A percentile compares a stretch with the other conserved stretches of the same genome.
phyloP scores from a whole-genome alignment of 2,329 filamentous ascomycete species.

The Nannizziopsis barbatae region DNA sequence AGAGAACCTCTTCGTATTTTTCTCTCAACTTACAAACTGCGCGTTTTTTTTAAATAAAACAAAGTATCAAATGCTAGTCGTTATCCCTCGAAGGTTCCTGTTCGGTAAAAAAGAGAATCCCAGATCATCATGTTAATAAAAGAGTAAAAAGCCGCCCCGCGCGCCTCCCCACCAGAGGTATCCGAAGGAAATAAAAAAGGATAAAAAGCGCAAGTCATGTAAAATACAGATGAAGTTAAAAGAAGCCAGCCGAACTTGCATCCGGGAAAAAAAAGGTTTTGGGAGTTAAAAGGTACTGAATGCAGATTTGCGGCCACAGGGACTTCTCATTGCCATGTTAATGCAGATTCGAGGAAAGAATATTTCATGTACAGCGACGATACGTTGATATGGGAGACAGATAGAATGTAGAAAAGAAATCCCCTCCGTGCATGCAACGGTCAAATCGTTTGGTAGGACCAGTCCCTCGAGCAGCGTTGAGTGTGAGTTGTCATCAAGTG shows the following conservation, averaged over 20 bases:
- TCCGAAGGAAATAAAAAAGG: not conserved
- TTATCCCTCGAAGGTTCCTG: slow-evolving; percentile 3
- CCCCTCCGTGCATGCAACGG: not conserved
- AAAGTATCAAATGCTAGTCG: not conserved
- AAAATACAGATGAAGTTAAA: slow-evolving; percentile 6
- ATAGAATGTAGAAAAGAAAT: not conserved
- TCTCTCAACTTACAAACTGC: too few species aligned
- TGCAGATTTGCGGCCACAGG: not conserved
- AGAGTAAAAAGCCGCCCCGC: not conserved
- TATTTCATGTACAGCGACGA: slow-evolving; percentile 6
- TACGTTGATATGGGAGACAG: not conserved
- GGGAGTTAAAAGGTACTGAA: not conserved
- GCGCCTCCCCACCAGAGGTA: slow-evolving; percentile 4
- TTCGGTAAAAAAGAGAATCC: slow-evolving; percentile 4
- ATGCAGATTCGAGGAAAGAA: not conserved
- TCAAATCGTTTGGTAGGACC: not conserved
- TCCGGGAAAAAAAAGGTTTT: not conserved
- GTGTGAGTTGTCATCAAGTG: not conserved
- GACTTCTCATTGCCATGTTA: not conserved
- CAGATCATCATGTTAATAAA: not conserved
- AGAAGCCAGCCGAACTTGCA: not conserved
- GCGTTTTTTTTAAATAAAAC: slow-evolving; percentile 2
- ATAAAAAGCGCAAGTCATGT: slow-evolving; percentile 4
- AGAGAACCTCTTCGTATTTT: too few species aligned
- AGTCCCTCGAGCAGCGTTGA: not conserved